Base-by-base conservation (phyloP, 257 asterid genomes). In the Solanum sparsipilum region DNA sequence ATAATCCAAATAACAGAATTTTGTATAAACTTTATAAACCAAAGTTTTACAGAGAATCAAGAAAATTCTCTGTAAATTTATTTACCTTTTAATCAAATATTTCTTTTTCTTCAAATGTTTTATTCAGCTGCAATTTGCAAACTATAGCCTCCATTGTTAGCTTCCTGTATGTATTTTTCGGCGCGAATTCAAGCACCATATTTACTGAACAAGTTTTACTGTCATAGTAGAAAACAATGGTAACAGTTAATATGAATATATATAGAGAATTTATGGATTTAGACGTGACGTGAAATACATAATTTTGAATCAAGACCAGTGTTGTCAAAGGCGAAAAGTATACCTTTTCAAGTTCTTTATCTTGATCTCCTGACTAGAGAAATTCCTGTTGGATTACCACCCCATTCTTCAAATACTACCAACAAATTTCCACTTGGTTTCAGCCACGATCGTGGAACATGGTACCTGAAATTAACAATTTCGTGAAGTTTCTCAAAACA, bases 391-490 rank as follows among this genome's bases (percentile, higher is more conserved):
- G 97, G 94, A 88, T 95, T 92, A 16, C 99, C 99, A 38, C 98
- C 98, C 93, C 91, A 90, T 93, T 95, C 98, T 93, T 96, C 99
- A 6, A 96, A 93, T 38, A 95, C 94, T 21, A 96, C 98, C 84
- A 95, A 72, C 89, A 93, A 84, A 60, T 96, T 96, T 58, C 95
- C 95, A 18, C 93, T 94, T 11, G 98, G 87, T 58, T 93, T 93
- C 87, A 96, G 88, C 99, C 98, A 96, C 4, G 99, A 93, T 41
- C 97, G 94, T 4, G 99, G 99, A 78, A 96, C 88, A 48, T 95
- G 98, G 89, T 95, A 96, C 98, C 98, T 96, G 90, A 84, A 23
- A 86, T 88, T 39, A 36, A 48, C 68, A 67, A 11, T 73, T 84
- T 20, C 38, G 7, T 35, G 84, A 71, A 88, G 34, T 79, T 44